Evolutionary conservation across 768 basidiomycete species (phyloP).

Genomic region (Hypholoma fasciculare): DNA sequence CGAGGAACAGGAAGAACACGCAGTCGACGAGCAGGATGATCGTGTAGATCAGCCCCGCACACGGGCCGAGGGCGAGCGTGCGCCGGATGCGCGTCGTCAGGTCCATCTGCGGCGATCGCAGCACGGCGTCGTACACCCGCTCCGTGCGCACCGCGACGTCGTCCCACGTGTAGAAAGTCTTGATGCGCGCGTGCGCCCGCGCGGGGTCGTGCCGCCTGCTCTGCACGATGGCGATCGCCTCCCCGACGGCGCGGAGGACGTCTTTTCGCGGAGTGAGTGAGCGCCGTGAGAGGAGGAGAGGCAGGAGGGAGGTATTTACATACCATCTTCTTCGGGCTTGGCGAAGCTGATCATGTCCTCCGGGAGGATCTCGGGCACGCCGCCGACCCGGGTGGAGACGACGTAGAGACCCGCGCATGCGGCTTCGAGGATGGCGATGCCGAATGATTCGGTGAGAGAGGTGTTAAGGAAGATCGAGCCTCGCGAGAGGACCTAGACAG

Average conservation of each 20-base stretch:
- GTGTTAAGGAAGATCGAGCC: constrained; percentile 96
- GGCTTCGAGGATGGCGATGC: constrained; percentile 96
- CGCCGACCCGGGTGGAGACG: constrained; percentile 92
- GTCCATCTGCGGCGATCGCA: constrained; percentile 61
- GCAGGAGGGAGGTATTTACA: constrained; percentile 17
- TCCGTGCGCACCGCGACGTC: constrained; percentile 82
- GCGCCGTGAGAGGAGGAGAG: not conserved
- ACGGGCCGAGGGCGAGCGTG: constrained; percentile 80
- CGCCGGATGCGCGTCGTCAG: constrained; percentile 77
- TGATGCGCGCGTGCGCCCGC: constrained; percentile 74
- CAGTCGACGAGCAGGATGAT: constrained; percentile 89
- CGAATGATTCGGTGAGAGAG: constrained; percentile 94
- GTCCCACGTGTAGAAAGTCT: constrained; percentile 85
- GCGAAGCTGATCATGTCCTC: constrained; percentile 96
- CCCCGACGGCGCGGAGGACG: constrained; percentile 78
- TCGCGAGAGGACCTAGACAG: constrained; percentile 69
- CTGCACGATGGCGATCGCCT: constrained; percentile 73
- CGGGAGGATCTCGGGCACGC: constrained; percentile 93
- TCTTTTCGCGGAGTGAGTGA: constrained; percentile 43
- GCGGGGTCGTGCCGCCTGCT: constrained; percentile 72
- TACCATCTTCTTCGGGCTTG: constrained; percentile 91
- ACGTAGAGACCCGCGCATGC: constrained; percentile 94
- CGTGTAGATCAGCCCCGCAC: constrained; percentile 86
- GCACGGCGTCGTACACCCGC: constrained; percentile 71
- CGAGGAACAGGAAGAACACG: constrained; percentile 81